These are phyloP conservation scores for Pulicaria dysenterica DNA, from an alignment of 129 eudicot species.

Conservation along the genomic window DNA sequence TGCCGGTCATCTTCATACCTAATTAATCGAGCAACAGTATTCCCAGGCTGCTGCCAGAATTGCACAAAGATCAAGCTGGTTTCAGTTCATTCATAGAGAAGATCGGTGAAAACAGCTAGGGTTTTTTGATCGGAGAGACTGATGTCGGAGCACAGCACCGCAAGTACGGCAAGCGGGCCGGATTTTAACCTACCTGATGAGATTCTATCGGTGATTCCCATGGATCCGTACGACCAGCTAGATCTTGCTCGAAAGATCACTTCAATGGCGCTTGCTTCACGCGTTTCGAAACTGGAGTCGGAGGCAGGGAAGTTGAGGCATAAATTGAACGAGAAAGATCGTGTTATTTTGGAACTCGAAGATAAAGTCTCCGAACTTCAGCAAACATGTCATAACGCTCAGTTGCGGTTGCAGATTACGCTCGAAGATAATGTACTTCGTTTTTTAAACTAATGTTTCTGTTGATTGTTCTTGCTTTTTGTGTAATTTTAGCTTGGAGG, in stretches of 20 bases:
- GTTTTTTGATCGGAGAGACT: conserved; percentile 17
- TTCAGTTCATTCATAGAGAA: conserved; percentile 3
- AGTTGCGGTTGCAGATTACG: conserved; percentile 59
- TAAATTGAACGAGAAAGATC: conserved; percentile 63
- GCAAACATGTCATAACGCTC: conserved; percentile 59
- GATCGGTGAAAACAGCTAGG: conserved; percentile 26
- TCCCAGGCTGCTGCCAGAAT: background rate
- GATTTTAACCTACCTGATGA: conserved; percentile 76
- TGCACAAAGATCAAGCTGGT: background rate
- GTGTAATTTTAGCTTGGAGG: background rate
- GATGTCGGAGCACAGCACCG: conserved; percentile 47
- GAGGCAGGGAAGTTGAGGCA: conserved; percentile 59
- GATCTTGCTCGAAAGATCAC: conserved; percentile 96
- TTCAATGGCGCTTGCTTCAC: conserved; percentile 94
- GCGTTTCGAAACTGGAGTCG: conserved; percentile 82
- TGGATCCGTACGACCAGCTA: conserved; percentile 89
- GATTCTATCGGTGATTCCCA: conserved; percentile 80
- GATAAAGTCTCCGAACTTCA: conserved; percentile 58
- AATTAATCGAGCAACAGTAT: conserved; percentile 2
- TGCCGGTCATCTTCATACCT: conserved; percentile 30
- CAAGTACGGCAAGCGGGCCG: conserved; percentile 45
- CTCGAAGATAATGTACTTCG: conserved; percentile 67
- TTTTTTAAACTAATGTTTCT: background rate
- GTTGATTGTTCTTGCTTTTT: background rate
- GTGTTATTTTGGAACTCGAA: conserved; percentile 53